These are phyloP conservation scores for Gillenia trifoliata DNA, from an alignment of 306 rosid genomes.

Conservation along the genomic window DNA sequence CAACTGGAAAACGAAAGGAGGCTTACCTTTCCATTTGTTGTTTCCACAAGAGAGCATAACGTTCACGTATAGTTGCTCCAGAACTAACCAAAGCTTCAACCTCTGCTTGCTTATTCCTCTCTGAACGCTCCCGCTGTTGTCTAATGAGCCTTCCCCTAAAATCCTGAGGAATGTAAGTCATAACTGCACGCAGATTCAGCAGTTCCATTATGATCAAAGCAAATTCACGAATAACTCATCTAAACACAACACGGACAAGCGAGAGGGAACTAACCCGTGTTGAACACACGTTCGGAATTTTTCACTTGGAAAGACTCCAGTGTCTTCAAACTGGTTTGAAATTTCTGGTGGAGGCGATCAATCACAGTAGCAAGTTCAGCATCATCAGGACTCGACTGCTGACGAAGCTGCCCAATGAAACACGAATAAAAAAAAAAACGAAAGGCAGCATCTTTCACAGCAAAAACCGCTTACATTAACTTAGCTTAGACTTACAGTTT, in stretches of 20 bases:
- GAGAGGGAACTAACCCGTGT: constrained; percentile 50
- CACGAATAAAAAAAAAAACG: not conserved
- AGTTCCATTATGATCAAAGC: not conserved
- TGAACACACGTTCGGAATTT: constrained; percentile 83
- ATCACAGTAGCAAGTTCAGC: constrained; percentile 40
- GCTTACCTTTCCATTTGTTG: constrained; percentile 96
- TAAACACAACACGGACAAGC: not conserved
- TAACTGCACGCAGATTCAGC: constrained; percentile 47
- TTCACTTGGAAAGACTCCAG: constrained; percentile 74
- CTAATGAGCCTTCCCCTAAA: constrained; percentile 88
- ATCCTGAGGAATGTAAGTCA: constrained; percentile 99
- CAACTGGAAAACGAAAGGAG: constrained; percentile 2
- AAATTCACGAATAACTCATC: not conserved
- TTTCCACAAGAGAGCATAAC: constrained; percentile 80
- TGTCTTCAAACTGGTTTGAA: constrained; percentile 37
- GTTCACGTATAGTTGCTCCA: constrained; percentile 72
- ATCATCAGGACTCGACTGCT: constrained; percentile 43
- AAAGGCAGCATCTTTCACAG: not conserved
- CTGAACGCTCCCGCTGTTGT: constrained; percentile 93
- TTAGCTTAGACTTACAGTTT: constrained; percentile 37
- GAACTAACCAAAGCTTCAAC: constrained; percentile 75
- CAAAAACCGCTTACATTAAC: not conserved
- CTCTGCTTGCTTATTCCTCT: constrained; percentile 93
- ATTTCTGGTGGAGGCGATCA: constrained; percentile 51
- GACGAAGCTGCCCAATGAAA: constrained; percentile 47